Base-by-base conservation (phyloP, 805 yeast species). In the Scheffersomyces ergatensis region DNA sequence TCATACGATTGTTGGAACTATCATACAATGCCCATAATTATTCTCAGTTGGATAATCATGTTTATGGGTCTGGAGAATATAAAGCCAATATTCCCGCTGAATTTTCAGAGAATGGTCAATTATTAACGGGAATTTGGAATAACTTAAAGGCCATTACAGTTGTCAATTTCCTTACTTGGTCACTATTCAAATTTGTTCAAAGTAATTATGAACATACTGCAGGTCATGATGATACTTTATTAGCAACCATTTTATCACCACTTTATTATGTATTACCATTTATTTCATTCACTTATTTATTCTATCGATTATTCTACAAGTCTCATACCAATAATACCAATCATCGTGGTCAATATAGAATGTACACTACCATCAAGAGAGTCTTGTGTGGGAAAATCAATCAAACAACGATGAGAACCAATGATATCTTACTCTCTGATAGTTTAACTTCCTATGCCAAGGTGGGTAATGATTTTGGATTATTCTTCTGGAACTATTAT, bases 371-470 rank as follows among this genome's bases (percentile, higher is more conserved):
- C 0, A 47, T 81, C 30, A 64, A 63, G 38, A 65, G 95, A 38
- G 67, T 86, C 3, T 37, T 74, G 4, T 37, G 55, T 2, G 95
- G 95, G 2, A 69, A 72, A 2, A 79, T 88, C 24, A 83, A 84
- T 52, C 61, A 67, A 9, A 51, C 61, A 13, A 73, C 74, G 13
- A 62, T 77, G 58, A 68, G 96, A 51, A 77, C 85, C 14, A 85
- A 86, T 40, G 97, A 92, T 57, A 85, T 92, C 29, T 62, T 93
- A 35, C 58, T 90, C 12, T 80, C 96, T 6, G 99, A 92, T 65
- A 80, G 89, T 4, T 67, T 93, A 34, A 85, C 95, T 0, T 89
- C 97, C 0, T 89, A 85, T 57, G 70, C 88, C 3, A 82, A 81
- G 54, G 85, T 89, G 0, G 53, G 88, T 36, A 82, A 85, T 34